Percentiles rank a stretch among this genome's conserved stretches.
These are phyloP conservation scores for Ajuga reptans DNA, from an alignment of 305 asterid species.

Conservation along the genomic window DNA sequence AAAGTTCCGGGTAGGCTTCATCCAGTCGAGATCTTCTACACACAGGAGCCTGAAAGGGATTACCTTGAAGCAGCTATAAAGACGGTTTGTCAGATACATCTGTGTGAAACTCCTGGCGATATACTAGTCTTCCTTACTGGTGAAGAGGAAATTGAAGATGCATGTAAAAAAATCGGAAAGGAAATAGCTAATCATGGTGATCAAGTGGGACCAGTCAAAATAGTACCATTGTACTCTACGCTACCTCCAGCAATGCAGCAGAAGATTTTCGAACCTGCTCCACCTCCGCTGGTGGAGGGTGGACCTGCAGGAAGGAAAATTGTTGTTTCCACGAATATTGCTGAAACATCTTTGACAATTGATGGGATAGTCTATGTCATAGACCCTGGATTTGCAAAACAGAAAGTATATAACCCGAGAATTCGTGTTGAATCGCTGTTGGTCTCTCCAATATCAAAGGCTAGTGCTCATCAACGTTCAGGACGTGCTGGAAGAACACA, in stretches of 20 bases:
- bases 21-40: slow-evolving; percentile 86
- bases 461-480: slow-evolving; percentile 95
- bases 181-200: slow-evolving; percentile 77
- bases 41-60: slow-evolving; percentile 91
- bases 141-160: slow-evolving; percentile 98
- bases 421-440: slow-evolving; percentile 86
- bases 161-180: slow-evolving; percentile 70
- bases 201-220: slow-evolving; percentile 85
- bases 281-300: slow-evolving; percentile 75
- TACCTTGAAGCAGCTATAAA: slow-evolving; percentile 92
- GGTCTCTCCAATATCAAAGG: slow-evolving; percentile 98
- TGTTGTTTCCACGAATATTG: slow-evolving; percentile 90
- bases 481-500: slow-evolving; percentile 99
- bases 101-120: slow-evolving; percentile 82
- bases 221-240: slow-evolving; percentile 83
- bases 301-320: slow-evolving; percentile 96
- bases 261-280: slow-evolving; percentile 90
- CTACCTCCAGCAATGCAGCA: slow-evolving; percentile 99
- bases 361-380: slow-evolving; percentile 96
- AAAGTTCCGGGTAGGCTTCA: slow-evolving; percentile 98
- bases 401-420: slow-evolving; percentile 84
- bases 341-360: slow-evolving; percentile 92
- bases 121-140: slow-evolving; percentile 94
- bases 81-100: slow-evolving; percentile 87
- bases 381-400: slow-evolving; percentile 93